Evolutionary conservation across 1,284 basidiomycete species (phyloP), one percentile per base, ranked within the genome.

Genomic region (Earliella scabrosa): DNA sequence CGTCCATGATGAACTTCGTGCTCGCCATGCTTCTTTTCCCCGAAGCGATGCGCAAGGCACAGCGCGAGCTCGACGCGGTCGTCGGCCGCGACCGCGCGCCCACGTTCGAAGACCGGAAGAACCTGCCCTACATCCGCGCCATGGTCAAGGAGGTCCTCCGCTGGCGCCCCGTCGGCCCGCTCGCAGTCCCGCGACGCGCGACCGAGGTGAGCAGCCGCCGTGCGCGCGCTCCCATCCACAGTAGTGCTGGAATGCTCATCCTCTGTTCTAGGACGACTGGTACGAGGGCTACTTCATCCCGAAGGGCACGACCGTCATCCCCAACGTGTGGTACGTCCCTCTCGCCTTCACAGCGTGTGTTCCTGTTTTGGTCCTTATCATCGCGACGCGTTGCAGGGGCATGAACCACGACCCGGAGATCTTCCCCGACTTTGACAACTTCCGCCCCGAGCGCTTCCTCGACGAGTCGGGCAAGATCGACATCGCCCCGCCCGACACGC

Each of bases 1-100:
- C 32, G 5, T 47, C 45, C 11, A 47, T 47, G 45, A 47, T 47
- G 45, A 36, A 36, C 34, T 47, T 47, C n/a, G 45, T 47, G 4
- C 32, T 36, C 8, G 45, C 45, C 18, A 47, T 47, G 45, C 34
- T 47, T 14, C 31, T 35, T 21, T 47, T 35, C 32, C 45, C 45
- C 5, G 45, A 47, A 8, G 18, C 32, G 20, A 47, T 35, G 45
- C 45, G 32, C 32, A 67, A 68, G 38, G 73, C 71, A 2, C 73
- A 72, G 39, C 64, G 60, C 27, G 74, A 77, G 59, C 58, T 77
- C 21, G 74, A 77, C 54, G 52, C 57, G 11, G 68, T 76, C n/a
- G 64, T 75, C 40, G 75, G 75, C 1, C 44, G 46, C 8, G 67
- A 71, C 16, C 59, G 74, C 21, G 23, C 70, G 7, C 77, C 77